Conservation (phyloP, 2,329 filamentous ascomycete genomes). For the Aspergillus sp. region DNA sequence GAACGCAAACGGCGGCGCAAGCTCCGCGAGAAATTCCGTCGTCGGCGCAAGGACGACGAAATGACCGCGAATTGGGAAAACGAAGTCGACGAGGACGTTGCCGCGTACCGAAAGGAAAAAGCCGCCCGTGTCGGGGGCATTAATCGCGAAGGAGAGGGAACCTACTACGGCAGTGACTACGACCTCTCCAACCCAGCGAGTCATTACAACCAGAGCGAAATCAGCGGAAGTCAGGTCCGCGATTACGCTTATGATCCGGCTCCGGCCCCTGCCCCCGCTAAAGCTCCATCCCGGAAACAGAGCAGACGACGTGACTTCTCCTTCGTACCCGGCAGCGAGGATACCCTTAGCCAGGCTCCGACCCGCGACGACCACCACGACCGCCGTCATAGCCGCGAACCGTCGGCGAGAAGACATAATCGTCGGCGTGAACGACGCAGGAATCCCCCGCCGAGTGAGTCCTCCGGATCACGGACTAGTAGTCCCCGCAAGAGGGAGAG, state of each 20-base stretch:
- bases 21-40: conserved; percentile 43
- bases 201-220: conserved; percentile 47
- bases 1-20: conserved; percentile 36
- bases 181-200: conserved; percentile 65
- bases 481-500: conserved; percentile 41
- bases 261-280: conserved; percentile 9
- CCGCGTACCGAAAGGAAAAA: conserved; percentile 82
- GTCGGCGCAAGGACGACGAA: conserved; percentile 43
- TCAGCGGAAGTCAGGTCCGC: conserved; percentile 48
- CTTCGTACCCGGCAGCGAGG: conserved; percentile 53
- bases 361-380: conserved; percentile 32
- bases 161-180: conserved; percentile 76
- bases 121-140: conserved; percentile 84
- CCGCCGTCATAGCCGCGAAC: conserved; percentile 26
- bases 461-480: conserved; percentile 35
- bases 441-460: conserved; percentile 21
- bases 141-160: conserved; percentile 79
- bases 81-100: conserved; percentile 68
- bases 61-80: conserved; percentile 56
- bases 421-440: conserved; percentile 35
- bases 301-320: conserved; percentile 47
- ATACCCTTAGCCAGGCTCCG: conserved; percentile 39
- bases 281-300: conserved; percentile 17
- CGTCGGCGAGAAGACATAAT: conserved; percentile 32
- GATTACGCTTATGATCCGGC: conserved; percentile 42